These are phyloP conservation scores for Phylloporus scabripes DNA, from an alignment of 768 basidiomycete genomes.

Conservation along the genomic window DNA sequence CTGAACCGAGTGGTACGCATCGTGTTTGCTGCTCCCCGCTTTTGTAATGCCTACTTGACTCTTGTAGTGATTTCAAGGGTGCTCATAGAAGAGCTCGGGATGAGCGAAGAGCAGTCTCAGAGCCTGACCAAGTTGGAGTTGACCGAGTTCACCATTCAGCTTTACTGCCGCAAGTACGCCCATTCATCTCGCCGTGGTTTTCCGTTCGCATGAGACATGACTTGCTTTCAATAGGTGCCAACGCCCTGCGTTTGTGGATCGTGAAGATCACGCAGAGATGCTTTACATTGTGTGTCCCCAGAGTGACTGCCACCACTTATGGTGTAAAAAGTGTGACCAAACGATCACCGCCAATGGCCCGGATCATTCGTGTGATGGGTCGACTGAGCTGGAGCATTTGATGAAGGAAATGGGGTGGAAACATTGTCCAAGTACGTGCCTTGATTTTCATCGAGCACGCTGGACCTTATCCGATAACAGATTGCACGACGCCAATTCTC, in stretches of 20 bases:
- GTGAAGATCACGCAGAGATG: slow-evolving; percentile 37
- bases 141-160: slow-evolving; percentile 36
- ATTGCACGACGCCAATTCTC: slow-evolving; percentile 44
- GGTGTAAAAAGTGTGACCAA: slow-evolving; percentile 60
- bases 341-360: slow-evolving; percentile 30
- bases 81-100: slow-evolving; percentile 41
- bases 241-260: slow-evolving; percentile 45
- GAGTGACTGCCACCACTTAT: slow-evolving; percentile 42
- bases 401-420: slow-evolving; percentile 59
- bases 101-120: slow-evolving; percentile 38
- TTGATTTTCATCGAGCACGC: not conserved
- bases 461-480: slow-evolving; percentile 15
- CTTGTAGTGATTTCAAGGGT: slow-evolving; percentile 35
- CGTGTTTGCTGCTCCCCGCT: not conserved
- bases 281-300: slow-evolving; percentile 46
- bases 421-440: slow-evolving; percentile 49
- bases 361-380: slow-evolving; percentile 55
- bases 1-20: slow-evolving; percentile 20
- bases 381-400: slow-evolving; percentile 46
- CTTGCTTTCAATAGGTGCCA: slow-evolving; percentile 38
- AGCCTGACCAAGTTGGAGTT: slow-evolving; percentile 46
- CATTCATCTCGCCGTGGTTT: not conserved
- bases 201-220: not conserved
- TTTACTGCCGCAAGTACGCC: slow-evolving; percentile 46
- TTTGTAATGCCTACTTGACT: not conserved